Percentiles rank a stretch among this genome's conserved stretches.
Conservation (phyloP, 192 early-diverging fungal species). For the Coemansia sp. region DNA sequence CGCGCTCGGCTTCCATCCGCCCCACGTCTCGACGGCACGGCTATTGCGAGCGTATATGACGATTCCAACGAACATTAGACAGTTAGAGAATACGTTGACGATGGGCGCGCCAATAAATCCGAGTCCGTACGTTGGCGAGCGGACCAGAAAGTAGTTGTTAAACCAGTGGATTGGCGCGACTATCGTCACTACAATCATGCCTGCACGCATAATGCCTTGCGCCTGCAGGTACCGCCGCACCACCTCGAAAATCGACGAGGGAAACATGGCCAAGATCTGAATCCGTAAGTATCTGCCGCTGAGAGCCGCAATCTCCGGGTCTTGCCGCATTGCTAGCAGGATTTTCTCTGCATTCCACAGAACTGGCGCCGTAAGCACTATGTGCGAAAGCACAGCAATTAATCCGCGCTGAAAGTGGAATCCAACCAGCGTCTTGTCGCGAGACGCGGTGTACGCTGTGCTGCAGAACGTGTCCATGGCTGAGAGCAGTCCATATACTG, state of each 20-base stretch:
- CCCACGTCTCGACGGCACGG: constrained; percentile 69
- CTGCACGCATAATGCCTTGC: constrained; percentile 90
- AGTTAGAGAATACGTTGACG: constrained; percentile 76
- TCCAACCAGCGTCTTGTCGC: constrained; percentile 68
- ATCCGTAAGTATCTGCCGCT: constrained; percentile 70
- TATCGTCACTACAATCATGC: constrained; percentile 70
- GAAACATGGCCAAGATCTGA: constrained; percentile 71
- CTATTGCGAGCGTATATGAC: constrained; percentile 64
- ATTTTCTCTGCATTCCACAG: constrained; percentile 76
- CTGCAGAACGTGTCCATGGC: constrained; percentile 79
- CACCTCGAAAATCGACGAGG: constrained; percentile 84
- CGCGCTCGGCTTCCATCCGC: constrained; percentile 62
- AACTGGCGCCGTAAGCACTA: constrained; percentile 70
- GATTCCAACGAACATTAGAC: constrained; percentile 67
- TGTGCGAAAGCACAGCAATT: constrained; percentile 69
- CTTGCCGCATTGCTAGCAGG: constrained; percentile 73
- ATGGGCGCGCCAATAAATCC: constrained; percentile 88
- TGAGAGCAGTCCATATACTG: constrained; percentile 68
- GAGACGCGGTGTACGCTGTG: constrained; percentile 70
- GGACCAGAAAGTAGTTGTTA: constrained; percentile 81
- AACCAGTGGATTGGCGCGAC: constrained; percentile 75
- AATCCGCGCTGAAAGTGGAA: constrained; percentile 80
- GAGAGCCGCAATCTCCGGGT: constrained; percentile 66
- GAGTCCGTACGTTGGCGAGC: constrained; percentile 62
- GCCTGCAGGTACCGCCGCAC: constrained; percentile 85